Conservation (phyloP, 2,329 filamentous ascomycete species). For the Sordariomycetes sp. region DNA sequence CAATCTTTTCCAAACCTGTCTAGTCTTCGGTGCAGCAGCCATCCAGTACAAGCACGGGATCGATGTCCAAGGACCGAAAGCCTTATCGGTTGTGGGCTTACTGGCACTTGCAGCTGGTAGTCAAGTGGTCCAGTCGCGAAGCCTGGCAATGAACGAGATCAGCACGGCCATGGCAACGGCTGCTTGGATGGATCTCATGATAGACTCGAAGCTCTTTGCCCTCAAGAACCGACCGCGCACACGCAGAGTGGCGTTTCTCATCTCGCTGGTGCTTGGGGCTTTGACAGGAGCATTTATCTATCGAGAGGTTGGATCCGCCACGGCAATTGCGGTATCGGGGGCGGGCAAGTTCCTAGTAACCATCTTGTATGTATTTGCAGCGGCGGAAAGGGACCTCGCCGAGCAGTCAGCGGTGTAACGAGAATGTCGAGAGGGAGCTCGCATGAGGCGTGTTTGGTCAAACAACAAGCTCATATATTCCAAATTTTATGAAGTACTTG, state of each 20-base stretch:
- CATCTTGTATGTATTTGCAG: constrained; percentile 32
- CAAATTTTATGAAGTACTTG: no score
- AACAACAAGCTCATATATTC: no score
- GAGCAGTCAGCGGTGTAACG: constrained; percentile 1
- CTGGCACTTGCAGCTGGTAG: constrained; percentile 47
- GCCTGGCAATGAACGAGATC: constrained; percentile 49
- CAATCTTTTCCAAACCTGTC: constrained; percentile 42
- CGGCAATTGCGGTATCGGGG: constrained; percentile 32
- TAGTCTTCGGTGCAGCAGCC: constrained; percentile 43
- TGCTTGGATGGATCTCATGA: constrained; percentile 50
- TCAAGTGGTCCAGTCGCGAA: constrained; percentile 48
- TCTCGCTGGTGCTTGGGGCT: constrained; percentile 34
- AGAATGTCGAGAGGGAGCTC: no score
- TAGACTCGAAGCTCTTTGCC: constrained; percentile 40
- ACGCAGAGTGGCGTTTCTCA: constrained; percentile 38
- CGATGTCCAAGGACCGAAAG: constrained; percentile 20
- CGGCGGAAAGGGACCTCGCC: constrained; percentile 16
- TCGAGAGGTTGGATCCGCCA: constrained; percentile 28
- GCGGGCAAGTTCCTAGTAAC: constrained; percentile 35
- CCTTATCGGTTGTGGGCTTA: constrained; percentile 36
- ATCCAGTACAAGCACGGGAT: constrained; percentile 34
- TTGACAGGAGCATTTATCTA: constrained; percentile 43
- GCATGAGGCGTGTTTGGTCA: no score
- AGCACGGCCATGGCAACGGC: constrained; percentile 57
- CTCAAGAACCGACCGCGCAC: constrained; percentile 38